Evolutionary conservation across 768 basidiomycete species (phyloP).

Genomic region (Lanmaoa rubissima): DNA sequence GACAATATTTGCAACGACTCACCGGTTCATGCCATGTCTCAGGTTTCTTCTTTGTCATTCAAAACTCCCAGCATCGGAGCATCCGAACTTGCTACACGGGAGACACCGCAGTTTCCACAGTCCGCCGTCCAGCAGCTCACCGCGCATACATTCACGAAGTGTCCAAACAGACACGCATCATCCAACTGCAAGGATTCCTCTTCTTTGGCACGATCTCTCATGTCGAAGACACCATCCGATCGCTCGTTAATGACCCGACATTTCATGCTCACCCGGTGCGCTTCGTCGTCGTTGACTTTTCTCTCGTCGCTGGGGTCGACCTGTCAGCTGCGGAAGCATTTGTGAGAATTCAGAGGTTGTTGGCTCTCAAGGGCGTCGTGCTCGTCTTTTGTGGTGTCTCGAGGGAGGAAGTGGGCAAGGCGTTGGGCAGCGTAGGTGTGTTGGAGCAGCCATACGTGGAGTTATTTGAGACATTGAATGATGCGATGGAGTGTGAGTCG

Average conservation of each 20-base stretch:
- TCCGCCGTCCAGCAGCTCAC: constrained; percentile 84
- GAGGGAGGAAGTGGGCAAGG: constrained; percentile 63
- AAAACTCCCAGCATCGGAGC: constrained; percentile 82
- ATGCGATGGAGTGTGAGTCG: constrained; percentile 87
- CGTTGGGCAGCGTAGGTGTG: constrained; percentile 76
- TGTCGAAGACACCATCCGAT: constrained; percentile 85
- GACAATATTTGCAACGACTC: not conserved
- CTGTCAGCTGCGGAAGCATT: constrained; percentile 96
- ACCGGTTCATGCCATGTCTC: not conserved
- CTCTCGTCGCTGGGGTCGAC: constrained; percentile 86
- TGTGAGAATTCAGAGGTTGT: constrained; percentile 81
- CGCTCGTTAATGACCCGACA: constrained; percentile 63
- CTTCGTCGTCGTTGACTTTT: constrained; percentile 87
- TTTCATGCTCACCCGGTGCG: constrained; percentile 79
- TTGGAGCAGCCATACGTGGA: constrained; percentile 79
- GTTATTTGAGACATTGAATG: constrained; percentile 76
- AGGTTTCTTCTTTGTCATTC: constrained; percentile 97
- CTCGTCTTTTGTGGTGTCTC: constrained; percentile 87
- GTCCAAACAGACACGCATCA: constrained; percentile 84
- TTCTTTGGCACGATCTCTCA: constrained; percentile 92
- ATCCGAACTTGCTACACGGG: constrained; percentile 85
- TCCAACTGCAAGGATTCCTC: constrained; percentile 88
- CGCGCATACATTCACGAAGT: constrained; percentile 90
- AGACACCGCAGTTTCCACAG: constrained; percentile 83
- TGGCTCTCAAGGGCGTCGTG: constrained; percentile 72